These are phyloP conservation scores for Penicillium nucicola DNA, from an alignment of 495 filamentous ascomycete species.

Conservation along the genomic window DNA sequence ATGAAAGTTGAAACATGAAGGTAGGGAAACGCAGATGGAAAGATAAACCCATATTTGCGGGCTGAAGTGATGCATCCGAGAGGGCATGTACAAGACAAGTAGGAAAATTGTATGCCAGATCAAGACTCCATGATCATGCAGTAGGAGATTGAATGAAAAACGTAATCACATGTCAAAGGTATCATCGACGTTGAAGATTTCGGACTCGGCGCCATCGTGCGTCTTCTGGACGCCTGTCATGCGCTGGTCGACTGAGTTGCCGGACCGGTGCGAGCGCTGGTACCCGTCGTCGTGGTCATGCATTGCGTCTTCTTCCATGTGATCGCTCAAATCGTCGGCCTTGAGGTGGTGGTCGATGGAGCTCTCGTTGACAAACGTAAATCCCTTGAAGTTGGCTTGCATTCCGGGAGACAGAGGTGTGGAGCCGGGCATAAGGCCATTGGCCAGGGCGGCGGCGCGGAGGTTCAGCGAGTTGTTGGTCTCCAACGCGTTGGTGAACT, in stretches of 20 bases:
- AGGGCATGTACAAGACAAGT: constrained; percentile 38
- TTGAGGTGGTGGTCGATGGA: constrained; percentile 87
- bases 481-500: constrained; percentile 93
- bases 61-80: constrained; percentile 20
- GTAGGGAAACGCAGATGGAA: constrained; percentile 12
- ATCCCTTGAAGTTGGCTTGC: constrained; percentile 97
- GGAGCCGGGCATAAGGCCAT: constrained; percentile 74
- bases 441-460: constrained; percentile 71
- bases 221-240: constrained; percentile 75
- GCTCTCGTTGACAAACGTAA: constrained; percentile 97
- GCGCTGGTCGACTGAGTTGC: constrained; percentile 48
- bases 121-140: constrained; percentile 46
- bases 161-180: constrained; percentile 66
- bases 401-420: constrained; percentile 91
- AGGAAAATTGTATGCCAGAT: constrained; percentile 31
- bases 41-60: constrained; percentile 26
- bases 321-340: constrained; percentile 55
- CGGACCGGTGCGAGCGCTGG: constrained; percentile 36
- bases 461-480: constrained; percentile 71
- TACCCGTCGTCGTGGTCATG: constrained; percentile 53
- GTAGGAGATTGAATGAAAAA: constrained; percentile 21
- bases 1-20: constrained; percentile 1
- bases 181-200: constrained; percentile 67
- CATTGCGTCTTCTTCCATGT: constrained; percentile 70
- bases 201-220: constrained; percentile 57